phyloP scores from a whole-genome alignment of 202 grass and related monocot genomes.

The Musa balbisiana region DNA sequence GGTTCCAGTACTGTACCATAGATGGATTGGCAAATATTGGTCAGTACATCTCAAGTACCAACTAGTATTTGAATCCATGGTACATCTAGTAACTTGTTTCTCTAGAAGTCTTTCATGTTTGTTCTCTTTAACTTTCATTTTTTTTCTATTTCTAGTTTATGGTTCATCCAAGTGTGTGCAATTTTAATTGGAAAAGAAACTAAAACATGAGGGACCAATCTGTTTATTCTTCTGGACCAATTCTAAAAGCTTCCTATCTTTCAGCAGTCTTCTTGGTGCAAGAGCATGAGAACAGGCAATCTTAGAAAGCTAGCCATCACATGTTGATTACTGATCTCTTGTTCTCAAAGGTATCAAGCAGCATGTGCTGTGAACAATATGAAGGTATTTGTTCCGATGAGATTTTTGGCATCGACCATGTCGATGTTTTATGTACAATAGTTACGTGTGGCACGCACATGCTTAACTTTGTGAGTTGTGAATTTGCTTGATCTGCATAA shows the following conservation, averaged over 20 bases:
- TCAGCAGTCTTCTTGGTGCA: not conserved
- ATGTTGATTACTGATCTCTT: not conserved
- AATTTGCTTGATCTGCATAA: not conserved
- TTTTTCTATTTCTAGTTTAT: not conserved
- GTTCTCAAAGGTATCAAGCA: not conserved
- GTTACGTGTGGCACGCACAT: not conserved
- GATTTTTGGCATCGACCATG: slow-evolving; percentile 1
- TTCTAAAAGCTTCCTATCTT: not conserved
- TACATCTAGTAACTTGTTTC: too few species aligned
- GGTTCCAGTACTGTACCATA: too few species aligned
- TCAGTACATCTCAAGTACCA: too few species aligned
- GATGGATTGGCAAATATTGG: too few species aligned
- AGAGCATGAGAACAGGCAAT: too few species aligned
- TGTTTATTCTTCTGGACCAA: not conserved
- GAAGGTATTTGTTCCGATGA: not conserved
- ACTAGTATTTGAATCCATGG: too few species aligned
- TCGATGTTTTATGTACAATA: slow-evolving; percentile 2
- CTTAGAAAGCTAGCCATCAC: not conserved
- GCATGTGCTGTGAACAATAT: not conserved
- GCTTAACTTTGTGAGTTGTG: not conserved
- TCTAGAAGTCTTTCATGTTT: not conserved
- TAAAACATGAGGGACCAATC: not conserved
- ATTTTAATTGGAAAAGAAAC: not conserved
- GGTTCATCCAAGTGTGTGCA: not conserved
- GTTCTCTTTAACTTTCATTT: not conserved